Percentiles rank a stretch among this genome's conserved stretches.
Evolutionary conservation across 345 rosid genomes (phyloP).

Genomic region (Diplotaxis tenuifolia): DNA sequence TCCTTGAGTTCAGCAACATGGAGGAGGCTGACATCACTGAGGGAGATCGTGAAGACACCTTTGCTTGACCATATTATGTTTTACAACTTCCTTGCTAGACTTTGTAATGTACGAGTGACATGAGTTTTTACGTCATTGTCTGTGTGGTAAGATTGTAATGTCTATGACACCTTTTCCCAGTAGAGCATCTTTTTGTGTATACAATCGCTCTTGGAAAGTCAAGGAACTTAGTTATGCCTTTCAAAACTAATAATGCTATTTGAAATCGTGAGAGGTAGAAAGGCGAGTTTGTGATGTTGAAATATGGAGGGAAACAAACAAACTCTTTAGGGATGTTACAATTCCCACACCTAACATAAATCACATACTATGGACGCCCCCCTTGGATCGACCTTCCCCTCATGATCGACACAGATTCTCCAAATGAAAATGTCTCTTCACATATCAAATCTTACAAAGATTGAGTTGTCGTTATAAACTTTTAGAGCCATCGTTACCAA

Average conservation of each 20-base stretch:
- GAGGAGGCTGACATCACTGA: slow-evolving; percentile 70
- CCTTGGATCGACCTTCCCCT: no score
- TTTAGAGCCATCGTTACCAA: slow-evolving; percentile 12
- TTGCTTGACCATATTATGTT: slow-evolving; percentile 37
- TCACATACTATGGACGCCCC: no score
- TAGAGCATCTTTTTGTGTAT: background rate
- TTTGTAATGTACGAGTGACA: background rate
- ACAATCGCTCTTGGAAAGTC: background rate
- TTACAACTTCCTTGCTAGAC: slow-evolving; percentile 7
- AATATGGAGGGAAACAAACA: no score
- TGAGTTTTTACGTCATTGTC: background rate
- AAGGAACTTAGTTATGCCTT: background rate
- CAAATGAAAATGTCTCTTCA: slow-evolving; percentile 5
- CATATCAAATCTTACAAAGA: background rate
- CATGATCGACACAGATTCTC: slow-evolving; percentile 56
- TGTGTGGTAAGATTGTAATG: background rate
- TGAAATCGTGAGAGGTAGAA: background rate
- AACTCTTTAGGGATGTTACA: no score
- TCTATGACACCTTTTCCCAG: background rate
- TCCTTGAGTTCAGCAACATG: slow-evolving; percentile 90
- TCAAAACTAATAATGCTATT: background rate
- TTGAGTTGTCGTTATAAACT: no score
- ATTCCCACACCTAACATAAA: no score
- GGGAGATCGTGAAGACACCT: slow-evolving; percentile 93
- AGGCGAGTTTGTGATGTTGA: no score